Evolutionary conservation across 2,329 filamentous ascomycete genomes (phyloP), one percentile per base, ranked within the genome.

Genomic region (Furcasterigmium sp.): DNA sequence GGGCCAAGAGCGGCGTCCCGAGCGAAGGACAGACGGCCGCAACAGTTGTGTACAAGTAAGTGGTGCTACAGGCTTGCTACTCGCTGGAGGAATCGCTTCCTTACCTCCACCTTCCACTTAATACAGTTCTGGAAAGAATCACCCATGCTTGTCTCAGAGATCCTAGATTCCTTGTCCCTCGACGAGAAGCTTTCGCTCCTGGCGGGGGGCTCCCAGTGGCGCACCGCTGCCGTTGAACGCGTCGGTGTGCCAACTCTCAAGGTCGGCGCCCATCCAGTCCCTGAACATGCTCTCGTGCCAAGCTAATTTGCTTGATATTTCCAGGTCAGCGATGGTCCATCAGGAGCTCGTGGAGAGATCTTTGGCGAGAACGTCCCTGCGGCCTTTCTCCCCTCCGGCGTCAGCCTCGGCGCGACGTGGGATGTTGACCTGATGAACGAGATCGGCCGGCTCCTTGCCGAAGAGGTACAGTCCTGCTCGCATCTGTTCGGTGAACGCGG

Each of bases 111-210:
- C n/a, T n/a, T n/a, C n/a, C n/a, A n/a, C n/a, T n/a, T n/a, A n/a
- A n/a, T n/a, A n/a, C n/a, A n/a, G n/a, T n/a, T n/a, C n/a, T n/a
- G n/a, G n/a, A n/a, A n/a, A n/a, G n/a, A n/a, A n/a, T n/a, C n/a
- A n/a, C n/a, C n/a, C n/a, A n/a, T n/a, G n/a, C n/a, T 9, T 8
- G n/a, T 34, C 30, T 5, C 13, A 9, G 10, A 15, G 10, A 36
- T 43, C 25, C 17, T 43, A 11, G 17, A 13, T 9, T 19, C n/a
- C 14, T 26, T 46, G 14, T 36, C 41, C 2, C 36, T 43, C n/a
- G 37, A 46, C 5, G 45, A 46, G 19, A 46, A 46, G 41, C 23
- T 46, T 8, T 18, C 29, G 10, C 30, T 46, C 3, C 37, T 46
- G 5, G 37, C 37, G 5, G 41, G 36, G 4, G 37, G 17, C 2